These are phyloP conservation scores for Panellus pusillus DNA, from an alignment of 768 basidiomycete genomes.

Conservation along the genomic window DNA sequence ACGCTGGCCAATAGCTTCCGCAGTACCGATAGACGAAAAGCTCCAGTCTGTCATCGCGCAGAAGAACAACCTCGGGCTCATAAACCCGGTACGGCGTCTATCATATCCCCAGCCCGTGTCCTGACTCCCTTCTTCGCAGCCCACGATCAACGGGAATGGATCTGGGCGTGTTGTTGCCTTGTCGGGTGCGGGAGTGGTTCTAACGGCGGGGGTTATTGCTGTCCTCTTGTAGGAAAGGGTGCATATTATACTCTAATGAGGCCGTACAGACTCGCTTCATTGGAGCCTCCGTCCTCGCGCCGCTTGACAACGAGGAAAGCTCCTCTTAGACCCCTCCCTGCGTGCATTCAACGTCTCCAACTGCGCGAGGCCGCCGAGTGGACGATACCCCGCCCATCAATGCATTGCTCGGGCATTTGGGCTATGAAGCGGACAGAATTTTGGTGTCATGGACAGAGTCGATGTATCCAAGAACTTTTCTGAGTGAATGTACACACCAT, in stretches of 20 bases:
- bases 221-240: not conserved
- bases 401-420: too few species aligned
- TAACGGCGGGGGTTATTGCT: constrained; percentile 3
- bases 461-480: too few species aligned
- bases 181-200: not conserved
- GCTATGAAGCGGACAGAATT: too few species aligned
- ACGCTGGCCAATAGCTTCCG: constrained; percentile 5
- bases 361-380: too few species aligned
- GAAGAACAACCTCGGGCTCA: constrained; percentile 27
- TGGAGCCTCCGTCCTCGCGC: too few species aligned
- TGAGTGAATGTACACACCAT: too few species aligned
- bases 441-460: too few species aligned
- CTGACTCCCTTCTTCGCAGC: constrained; percentile 2
- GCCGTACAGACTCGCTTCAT: constrained; percentile 9
- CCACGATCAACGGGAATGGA: constrained; percentile 6
- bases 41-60: constrained; percentile 26
- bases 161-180: not conserved
- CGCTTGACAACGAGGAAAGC: too few species aligned
- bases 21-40: constrained; percentile 25
- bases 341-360: too few species aligned
- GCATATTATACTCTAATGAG: constrained; percentile 15
- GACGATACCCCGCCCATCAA: too few species aligned
- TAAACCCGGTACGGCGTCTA: constrained; percentile 13
- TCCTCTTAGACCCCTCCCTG: too few species aligned
- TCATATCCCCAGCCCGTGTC: not conserved